phyloP scores from a whole-genome alignment of 2,329 filamentous ascomycete species.

The Talaromyces piceae region DNA sequence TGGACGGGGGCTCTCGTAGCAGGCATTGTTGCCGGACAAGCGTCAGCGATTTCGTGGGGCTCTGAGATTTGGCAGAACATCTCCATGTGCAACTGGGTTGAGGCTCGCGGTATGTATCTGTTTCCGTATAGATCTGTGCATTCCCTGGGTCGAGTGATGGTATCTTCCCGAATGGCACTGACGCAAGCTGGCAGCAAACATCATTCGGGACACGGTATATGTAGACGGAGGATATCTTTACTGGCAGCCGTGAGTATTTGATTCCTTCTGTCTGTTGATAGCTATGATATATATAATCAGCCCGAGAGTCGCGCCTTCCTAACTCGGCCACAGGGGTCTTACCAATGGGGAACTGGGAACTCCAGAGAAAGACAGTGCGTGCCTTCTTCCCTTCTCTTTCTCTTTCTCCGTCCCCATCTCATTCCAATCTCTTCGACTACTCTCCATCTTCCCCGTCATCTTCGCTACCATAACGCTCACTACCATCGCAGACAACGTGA shows the following conservation, averaged over 20 bases:
- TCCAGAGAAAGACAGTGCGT: slow-evolving; percentile 38
- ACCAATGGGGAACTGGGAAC: slow-evolving; percentile 12
- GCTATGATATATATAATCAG: too few species aligned
- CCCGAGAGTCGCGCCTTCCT: slow-evolving; percentile 7
- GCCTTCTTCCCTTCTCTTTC: neutral
- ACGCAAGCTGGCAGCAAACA: slow-evolving; percentile 39
- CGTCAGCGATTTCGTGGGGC: slow-evolving; percentile 8
- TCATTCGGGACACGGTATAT: slow-evolving; percentile 57
- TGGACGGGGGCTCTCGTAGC: neutral
- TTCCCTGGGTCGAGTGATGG: neutral
- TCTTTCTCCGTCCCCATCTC: too few species aligned
- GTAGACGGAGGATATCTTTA: slow-evolving; percentile 55
- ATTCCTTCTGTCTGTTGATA: too few species aligned
- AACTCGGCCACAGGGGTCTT: slow-evolving; percentile 8
- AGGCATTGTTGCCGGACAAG: neutral
- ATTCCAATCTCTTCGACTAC: slow-evolving; percentile 7
- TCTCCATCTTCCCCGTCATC: too few species aligned
- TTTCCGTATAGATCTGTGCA: neutral
- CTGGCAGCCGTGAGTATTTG: slow-evolving; percentile 40
- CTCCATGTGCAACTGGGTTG: slow-evolving; percentile 55
- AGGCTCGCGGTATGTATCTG: slow-evolving; percentile 29
- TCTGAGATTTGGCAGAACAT: slow-evolving; percentile 45
- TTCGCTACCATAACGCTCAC: neutral
- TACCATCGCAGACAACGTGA: slow-evolving; percentile 45
- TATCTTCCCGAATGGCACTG: too few species aligned